Evolutionary conservation across 2,329 filamentous ascomycete species (phyloP).

Genomic region (Talaromyces amestolkiae): DNA sequence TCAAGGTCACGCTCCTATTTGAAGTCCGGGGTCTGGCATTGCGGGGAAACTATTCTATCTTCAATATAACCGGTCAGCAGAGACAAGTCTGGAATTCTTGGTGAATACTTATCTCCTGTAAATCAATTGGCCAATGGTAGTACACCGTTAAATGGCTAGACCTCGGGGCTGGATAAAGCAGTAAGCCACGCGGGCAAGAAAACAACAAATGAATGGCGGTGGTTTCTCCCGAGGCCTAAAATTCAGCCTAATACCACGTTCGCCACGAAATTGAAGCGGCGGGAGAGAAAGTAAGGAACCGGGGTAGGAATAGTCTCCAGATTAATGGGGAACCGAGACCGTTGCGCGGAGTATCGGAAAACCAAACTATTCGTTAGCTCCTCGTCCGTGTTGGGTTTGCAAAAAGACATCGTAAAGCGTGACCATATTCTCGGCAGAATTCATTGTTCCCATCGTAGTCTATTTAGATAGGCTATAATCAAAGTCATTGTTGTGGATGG

Average conservation of each 20-base stretch:
- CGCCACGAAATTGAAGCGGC: not conserved
- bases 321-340: not conserved
- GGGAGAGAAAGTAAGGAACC: not conserved
- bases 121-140: not conserved
- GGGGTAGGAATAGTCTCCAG: not conserved
- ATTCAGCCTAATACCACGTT: constrained; percentile 9
- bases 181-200: not conserved
- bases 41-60: not conserved
- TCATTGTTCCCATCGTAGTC: not conserved
- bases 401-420: not conserved
- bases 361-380: not conserved
- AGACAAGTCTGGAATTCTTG: not conserved
- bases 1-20: not conserved
- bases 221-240: not conserved
- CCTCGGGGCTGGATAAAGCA: not conserved
- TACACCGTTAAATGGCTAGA: not conserved
- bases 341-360: constrained; percentile 1
- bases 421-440: not conserved
- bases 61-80: not conserved
- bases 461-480: not conserved
- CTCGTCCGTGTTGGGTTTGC: not conserved
- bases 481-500: not conserved
- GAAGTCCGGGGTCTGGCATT: not conserved
- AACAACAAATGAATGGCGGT: not conserved
- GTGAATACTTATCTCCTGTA: not conserved